These are phyloP conservation scores for Cornus kousa DNA, from an alignment of 148 eudicot species.

Conservation along the genomic window DNA sequence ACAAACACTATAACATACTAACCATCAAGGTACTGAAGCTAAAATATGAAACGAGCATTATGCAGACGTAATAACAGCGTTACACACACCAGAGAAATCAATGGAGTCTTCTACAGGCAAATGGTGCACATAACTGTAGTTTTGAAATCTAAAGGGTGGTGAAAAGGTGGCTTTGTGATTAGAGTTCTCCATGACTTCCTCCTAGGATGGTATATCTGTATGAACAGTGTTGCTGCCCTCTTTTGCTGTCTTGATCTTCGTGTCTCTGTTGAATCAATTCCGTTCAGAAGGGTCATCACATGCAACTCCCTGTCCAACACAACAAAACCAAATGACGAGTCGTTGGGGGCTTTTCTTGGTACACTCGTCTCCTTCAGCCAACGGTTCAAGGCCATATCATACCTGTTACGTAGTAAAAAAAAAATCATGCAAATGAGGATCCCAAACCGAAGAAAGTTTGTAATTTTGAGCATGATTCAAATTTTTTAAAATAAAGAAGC, in stretches of 20 bases:
- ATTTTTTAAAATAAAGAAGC: neutral
- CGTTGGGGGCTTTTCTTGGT: slow-evolving; percentile 54
- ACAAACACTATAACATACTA: slow-evolving; percentile 2
- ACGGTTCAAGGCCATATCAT: slow-evolving; percentile 54
- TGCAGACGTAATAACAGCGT: neutral
- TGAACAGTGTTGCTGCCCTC: slow-evolving; percentile 45
- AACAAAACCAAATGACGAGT: slow-evolving; percentile 64
- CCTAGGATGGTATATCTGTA: slow-evolving; percentile 71
- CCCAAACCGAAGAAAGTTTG: neutral
- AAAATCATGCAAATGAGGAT: neutral
- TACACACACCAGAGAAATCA: neutral
- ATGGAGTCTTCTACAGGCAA: slow-evolving; percentile 35
- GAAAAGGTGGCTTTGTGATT: slow-evolving; percentile 58
- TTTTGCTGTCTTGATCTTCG: slow-evolving; percentile 50
- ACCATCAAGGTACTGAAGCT: neutral
- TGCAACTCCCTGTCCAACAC: slow-evolving; percentile 66
- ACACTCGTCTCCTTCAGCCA: slow-evolving; percentile 74
- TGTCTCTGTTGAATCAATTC: slow-evolving; percentile 41
- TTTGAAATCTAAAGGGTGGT: slow-evolving; percentile 53
- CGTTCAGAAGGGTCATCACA: slow-evolving; percentile 46
- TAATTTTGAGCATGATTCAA: neutral
- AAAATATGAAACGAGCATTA: neutral
- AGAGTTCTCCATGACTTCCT: slow-evolving; percentile 73
- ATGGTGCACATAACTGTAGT: slow-evolving; percentile 83
- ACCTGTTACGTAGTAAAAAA: slow-evolving; percentile 32